phyloP scores from a whole-genome alignment of 1,139 yeast species.

The Blastobotrys elegans region DNA sequence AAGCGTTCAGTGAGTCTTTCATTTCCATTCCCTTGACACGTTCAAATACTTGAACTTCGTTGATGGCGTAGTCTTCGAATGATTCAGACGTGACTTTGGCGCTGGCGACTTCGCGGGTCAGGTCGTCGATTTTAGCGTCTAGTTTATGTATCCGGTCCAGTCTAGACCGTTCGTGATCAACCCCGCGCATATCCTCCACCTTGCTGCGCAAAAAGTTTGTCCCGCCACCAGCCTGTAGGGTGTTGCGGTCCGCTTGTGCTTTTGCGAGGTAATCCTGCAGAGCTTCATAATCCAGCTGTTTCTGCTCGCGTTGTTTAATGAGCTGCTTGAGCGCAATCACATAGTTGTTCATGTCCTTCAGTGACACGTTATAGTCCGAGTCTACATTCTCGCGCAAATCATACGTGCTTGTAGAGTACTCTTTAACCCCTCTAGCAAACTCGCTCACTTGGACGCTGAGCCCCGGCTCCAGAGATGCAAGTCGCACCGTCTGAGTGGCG shows the following conservation, averaged over 20 bases:
- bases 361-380: constrained; percentile 72
- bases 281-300: constrained; percentile 85
- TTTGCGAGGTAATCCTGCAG: constrained; percentile 71
- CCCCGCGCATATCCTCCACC: constrained; percentile 56
- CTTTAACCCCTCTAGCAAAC: constrained; percentile 51
- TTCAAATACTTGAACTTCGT: constrained; percentile 81
- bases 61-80: constrained; percentile 56
- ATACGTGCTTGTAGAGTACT: constrained; percentile 43
- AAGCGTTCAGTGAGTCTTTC: constrained; percentile 58
- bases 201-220: constrained; percentile 50
- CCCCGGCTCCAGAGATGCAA: constrained; percentile 51
- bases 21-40: constrained; percentile 73
- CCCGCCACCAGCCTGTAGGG: constrained; percentile 50
- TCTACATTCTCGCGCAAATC: constrained; percentile 62
- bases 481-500: constrained; percentile 60
- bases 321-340: constrained; percentile 69
- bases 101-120: constrained; percentile 53
- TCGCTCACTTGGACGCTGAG: constrained; percentile 48
- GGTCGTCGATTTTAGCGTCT: constrained; percentile 53
- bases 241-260: constrained; percentile 61
- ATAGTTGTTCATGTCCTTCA: constrained; percentile 85
- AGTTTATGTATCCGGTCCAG: constrained; percentile 48
- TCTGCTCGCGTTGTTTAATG: constrained; percentile 82
- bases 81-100: constrained; percentile 70
- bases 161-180: constrained; percentile 52